Evolutionary conservation across 768 basidiomycete species (phyloP).

Genomic region (Tulasnella sp.): DNA sequence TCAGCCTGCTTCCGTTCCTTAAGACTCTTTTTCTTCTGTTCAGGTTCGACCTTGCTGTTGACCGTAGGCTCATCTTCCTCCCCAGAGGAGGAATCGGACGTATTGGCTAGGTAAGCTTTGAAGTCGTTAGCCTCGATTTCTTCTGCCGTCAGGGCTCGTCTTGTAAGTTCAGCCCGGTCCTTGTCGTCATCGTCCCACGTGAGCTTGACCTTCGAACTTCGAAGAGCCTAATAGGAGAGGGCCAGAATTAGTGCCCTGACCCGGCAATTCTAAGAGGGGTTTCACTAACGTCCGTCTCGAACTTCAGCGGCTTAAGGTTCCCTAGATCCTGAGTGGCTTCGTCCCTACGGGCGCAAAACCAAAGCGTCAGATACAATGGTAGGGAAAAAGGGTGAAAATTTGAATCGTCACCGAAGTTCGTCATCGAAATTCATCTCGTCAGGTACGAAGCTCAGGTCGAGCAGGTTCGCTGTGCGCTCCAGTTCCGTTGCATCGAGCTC

Average conservation of each 20-base stretch:
- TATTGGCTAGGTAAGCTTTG: slow-evolving; percentile 58
- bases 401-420: slow-evolving; percentile 51
- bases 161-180: slow-evolving; percentile 70
- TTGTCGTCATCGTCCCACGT: slow-evolving; percentile 99
- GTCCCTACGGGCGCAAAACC: slow-evolving; percentile 45
- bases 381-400: background rate
- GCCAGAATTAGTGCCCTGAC: background rate
- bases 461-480: slow-evolving; percentile 91
- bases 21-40: slow-evolving; percentile 29
- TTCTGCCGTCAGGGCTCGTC: slow-evolving; percentile 66
- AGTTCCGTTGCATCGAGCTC: slow-evolving; percentile 94
- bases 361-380: background rate
- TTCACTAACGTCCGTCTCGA: slow-evolving; percentile 76
- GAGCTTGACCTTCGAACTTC: slow-evolving; percentile 95
- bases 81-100: slow-evolving; percentile 50
- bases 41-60: slow-evolving; percentile 27
- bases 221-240: slow-evolving; percentile 58
- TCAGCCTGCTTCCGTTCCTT: background rate
- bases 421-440: slow-evolving; percentile 80
- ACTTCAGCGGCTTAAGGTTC: slow-evolving; percentile 71
- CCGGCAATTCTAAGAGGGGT: background rate
- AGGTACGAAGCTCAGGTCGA: slow-evolving; percentile 91
- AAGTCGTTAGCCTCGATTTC: slow-evolving; percentile 93
- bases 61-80: slow-evolving; percentile 40
- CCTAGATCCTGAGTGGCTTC: slow-evolving; percentile 62